Base-by-base conservation (phyloP, 1,139 yeast species). In the Lodderomyces jiufengensis region DNA sequence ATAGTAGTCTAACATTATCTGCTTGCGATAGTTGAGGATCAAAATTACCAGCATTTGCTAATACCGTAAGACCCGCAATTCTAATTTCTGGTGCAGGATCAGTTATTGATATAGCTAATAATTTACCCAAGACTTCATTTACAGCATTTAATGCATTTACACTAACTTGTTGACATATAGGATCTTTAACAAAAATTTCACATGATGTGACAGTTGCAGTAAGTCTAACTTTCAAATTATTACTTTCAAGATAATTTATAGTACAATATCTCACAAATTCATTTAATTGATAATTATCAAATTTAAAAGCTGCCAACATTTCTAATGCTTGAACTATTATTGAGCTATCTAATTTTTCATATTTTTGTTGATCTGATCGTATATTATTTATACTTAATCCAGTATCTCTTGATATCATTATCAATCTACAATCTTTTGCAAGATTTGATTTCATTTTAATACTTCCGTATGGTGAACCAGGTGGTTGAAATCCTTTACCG, bases 21-120 rank as follows among this genome's bases (percentile, higher is more conserved):
- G 96, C 95, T 57, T 92, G 97, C 0, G 97, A 86, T 31, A 94
- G 63, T 50, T 92, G 98, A 0, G 96, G 87, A 51, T 92, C 97
- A 52, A 92, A 84, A 40, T 75, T 73, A 2, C 80, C 76, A 26
- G 85, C 86, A 30, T 60, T 56, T 5, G 62, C 66, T 31, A 94
- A 65, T 32, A 92, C 74, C 34, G 73, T 73, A 39, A 94, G 65
- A 1, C 94, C 88, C 42, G 85, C 90, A 10, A 84, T 63, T 38
- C 99, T 67, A 31, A 90, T 86, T 38, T 87, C 96, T 0, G 87
- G 79, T 10, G 75, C 73, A 0, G 95, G 87, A 49, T 94, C 99
- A 0, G 97, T 85, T n/a, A 92, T 84, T 2, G 95, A 87, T 4
- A 87, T 74, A 0, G 95, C 78, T 32, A 94, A 61, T 22, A 94